Percentiles rank a stretch among this genome's conserved stretches.
Evolutionary conservation across 805 yeast genomes (phyloP).

Genomic region (Huiozyma naganishii): DNA sequence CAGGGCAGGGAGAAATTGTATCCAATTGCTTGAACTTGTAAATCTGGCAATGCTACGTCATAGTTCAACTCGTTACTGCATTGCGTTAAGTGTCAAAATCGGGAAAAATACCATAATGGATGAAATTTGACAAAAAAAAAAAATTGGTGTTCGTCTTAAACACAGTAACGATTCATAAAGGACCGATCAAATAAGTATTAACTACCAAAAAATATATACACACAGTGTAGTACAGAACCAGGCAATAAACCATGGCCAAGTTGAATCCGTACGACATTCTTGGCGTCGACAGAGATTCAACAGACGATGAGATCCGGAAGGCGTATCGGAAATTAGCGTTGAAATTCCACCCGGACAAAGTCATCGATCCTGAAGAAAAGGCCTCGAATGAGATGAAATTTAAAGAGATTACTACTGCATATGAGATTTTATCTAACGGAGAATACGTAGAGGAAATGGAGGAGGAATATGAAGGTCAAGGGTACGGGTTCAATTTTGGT

Average conservation of each 20-base stretch:
- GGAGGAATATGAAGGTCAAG: not conserved
- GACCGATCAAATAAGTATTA: too few relatives aligned
- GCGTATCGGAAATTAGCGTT: slow-evolving; percentile 83
- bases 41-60: too few relatives aligned
- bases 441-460: slow-evolving; percentile 33
- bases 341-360: slow-evolving; percentile 83
- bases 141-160: not conserved
- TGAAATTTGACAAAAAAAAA: not conserved
- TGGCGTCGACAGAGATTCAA: slow-evolving; percentile 57
- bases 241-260: not conserved
- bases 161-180: not conserved
- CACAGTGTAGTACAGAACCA: too few relatives aligned
- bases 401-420: slow-evolving; percentile 79
- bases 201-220: too few relatives aligned
- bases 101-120: not conserved
- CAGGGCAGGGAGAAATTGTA: too few relatives aligned
- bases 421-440: slow-evolving; percentile 71
- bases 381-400: slow-evolving; percentile 66
- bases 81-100: slow-evolving; percentile 1
- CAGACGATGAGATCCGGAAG: slow-evolving; percentile 61
- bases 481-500: slow-evolving; percentile 32
- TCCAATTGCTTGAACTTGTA: too few relatives aligned
- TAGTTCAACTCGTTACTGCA: slow-evolving; percentile 16
- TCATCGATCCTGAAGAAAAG: slow-evolving; percentile 47
- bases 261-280: slow-evolving; percentile 44